phyloP scores from a whole-genome alignment of 768 basidiomycete species.

The Neoboletus subvelutipes region DNA sequence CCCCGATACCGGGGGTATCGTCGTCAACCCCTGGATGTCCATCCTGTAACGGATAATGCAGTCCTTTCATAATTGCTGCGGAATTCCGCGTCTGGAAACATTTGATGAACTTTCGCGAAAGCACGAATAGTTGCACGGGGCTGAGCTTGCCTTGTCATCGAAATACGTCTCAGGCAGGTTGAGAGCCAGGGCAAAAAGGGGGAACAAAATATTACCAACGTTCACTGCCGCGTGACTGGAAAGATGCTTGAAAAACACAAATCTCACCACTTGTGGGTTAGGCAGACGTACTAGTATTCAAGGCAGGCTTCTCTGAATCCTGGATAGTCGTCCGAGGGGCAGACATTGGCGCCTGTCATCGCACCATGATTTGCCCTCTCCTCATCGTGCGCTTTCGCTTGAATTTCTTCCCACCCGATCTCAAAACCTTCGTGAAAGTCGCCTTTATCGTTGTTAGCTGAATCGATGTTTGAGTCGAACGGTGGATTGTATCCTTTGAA shows the following conservation, averaged over 20 bases:
- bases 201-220: constrained; percentile 60
- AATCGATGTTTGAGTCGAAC: constrained; percentile 72
- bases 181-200: constrained; percentile 68
- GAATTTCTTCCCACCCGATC: constrained; percentile 67
- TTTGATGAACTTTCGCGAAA: not conserved
- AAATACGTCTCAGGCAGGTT: constrained; percentile 61
- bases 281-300: constrained; percentile 58
- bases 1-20: constrained; percentile 78
- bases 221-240: constrained; percentile 49
- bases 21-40: constrained; percentile 50
- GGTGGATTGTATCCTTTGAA: constrained; percentile 79
- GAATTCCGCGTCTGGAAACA: constrained; percentile 53
- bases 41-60: constrained; percentile 77
- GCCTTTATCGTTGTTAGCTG: constrained; percentile 60
- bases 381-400: constrained; percentile 26
- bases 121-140: not conserved
- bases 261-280: constrained; percentile 16
- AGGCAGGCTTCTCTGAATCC: constrained; percentile 60
- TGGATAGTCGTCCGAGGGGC: constrained; percentile 64
- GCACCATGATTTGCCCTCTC: constrained; percentile 44
- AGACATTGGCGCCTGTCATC: constrained; percentile 75
- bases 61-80: constrained; percentile 61
- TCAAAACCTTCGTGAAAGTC: constrained; percentile 93
- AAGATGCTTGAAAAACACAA: constrained; percentile 23
- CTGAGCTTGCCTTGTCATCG: constrained; percentile 55